Evolutionary conservation across 2,329 filamentous ascomycete genomes (phyloP), one percentile per base, ranked within the genome.

Genomic region (Diaporthe caulivora): DNA sequence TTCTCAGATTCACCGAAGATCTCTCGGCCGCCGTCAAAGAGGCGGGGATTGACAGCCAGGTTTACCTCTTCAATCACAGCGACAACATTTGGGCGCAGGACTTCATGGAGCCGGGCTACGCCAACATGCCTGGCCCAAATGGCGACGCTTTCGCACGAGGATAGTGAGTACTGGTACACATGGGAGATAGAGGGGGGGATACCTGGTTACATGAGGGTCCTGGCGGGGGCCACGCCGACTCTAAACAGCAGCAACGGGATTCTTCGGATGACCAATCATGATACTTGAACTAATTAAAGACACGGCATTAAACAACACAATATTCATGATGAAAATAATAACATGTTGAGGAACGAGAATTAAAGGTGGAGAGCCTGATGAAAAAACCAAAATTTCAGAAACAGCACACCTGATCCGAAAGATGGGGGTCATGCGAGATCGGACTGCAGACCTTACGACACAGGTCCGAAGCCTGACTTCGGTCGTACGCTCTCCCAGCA

Each of bases 141-240:
- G 53, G 29, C 58, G 21, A 64, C 58, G 5, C 58, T 47, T 11
- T 47, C 58, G 13, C 58, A 64, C 40, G 40, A 64, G 18, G 42
- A 64, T 31, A 64, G 40, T 13, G 40, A 64, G 3, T 64, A n/a
- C 6, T 64, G 58, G 58, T 64, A 47, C 40, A 31, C 40, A 17
- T 26, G 58, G 18, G 40, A 64, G 24, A 24, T 64, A 31, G 40
- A 47, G 18, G 58, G 58, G 31, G 40, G 58, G 18, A 64, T 64
- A 64, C 58, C 58, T 2, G 40, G 40, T 17, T 64, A 64, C 10
- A 64, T 64, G 40, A 64, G 58, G 18, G 24, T 31, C 31, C 26
- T 64, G 40, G 58, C 40, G 26, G 26, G 26, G 13, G 40, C 40
- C 9, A 64, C 58, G 21, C 58, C 58, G 10, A 26, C 24, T n/a